Conservation (phyloP, 495 filamentous ascomycete genomes). For the Extremus antarcticus region DNA sequence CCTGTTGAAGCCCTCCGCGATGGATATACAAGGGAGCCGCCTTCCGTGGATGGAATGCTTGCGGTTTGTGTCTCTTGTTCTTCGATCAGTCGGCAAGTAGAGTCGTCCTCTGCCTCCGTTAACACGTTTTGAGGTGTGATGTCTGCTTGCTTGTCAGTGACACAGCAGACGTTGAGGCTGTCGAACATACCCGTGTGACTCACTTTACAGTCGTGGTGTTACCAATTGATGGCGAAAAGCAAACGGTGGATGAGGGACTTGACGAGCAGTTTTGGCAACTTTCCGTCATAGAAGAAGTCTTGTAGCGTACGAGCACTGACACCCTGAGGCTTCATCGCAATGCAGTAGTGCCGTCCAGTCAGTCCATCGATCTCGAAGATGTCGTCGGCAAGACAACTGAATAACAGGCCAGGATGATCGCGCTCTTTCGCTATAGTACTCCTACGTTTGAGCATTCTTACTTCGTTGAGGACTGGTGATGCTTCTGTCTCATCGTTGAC, state of each 20-base stretch:
- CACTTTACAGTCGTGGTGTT: neutral
- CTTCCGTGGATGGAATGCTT: neutral
- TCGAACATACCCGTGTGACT: slow-evolving; percentile 1
- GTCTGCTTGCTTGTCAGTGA: neutral
- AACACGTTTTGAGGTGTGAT: slow-evolving; percentile 1
- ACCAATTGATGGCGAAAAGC: neutral
- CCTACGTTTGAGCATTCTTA: neutral
- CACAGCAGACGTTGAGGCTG: neutral
- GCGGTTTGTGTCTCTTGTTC: neutral
- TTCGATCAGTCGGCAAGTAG: neutral
- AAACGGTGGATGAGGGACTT: neutral
- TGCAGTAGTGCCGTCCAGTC: neutral
- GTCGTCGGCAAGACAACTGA: neutral
- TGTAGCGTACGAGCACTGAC: neutral
- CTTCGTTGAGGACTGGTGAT: slow-evolving; percentile 2
- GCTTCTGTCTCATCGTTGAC: neutral
- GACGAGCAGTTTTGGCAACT: neutral
- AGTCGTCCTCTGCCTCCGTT: slow-evolving; percentile 1
- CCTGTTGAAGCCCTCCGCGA: slow-evolving; percentile 9
- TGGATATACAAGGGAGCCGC: slow-evolving; percentile 6
- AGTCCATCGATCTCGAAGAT: slow-evolving; percentile 1
- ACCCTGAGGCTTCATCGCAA: slow-evolving; percentile 1
- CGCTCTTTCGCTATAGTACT: neutral
- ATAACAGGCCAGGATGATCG: neutral
- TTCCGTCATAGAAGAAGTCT: neutral